A percentile compares a stretch with the other conserved stretches of the same genome.
Evolutionary conservation across 345 rosid genomes (phyloP).

Genomic region (Odontarrhena argentea): DNA sequence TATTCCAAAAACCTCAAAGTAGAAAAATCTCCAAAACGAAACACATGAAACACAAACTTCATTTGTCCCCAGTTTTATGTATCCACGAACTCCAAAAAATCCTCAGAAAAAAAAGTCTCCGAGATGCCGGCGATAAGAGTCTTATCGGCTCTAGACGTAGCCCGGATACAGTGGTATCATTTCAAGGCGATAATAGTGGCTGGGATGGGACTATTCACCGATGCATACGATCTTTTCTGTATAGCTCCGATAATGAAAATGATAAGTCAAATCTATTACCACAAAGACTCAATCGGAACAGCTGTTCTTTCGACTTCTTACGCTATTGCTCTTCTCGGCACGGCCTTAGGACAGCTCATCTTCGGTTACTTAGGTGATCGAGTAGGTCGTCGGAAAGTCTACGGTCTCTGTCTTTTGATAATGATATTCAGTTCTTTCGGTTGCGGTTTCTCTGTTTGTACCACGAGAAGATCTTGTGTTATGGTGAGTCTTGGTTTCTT

Average conservation of each 20-base stretch:
- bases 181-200: constrained; percentile 52
- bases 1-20: constrained; percentile 22
- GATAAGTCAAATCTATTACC: constrained; percentile 49
- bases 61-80: constrained; percentile 16
- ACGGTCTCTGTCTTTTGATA: constrained; percentile 57
- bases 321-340: constrained; percentile 57
- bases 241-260: constrained; percentile 47
- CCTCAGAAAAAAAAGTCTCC: neutral
- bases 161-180: constrained; percentile 51
- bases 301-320: constrained; percentile 43
- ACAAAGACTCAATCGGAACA: constrained; percentile 27
- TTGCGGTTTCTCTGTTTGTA: constrained; percentile 67
- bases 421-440: constrained; percentile 66
- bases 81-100: constrained; percentile 17
- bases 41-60: constrained; percentile 9
- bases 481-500: constrained; percentile 59
- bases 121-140: constrained; percentile 31
- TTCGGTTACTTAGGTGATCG: constrained; percentile 69
- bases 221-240: constrained; percentile 56
- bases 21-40: constrained; percentile 2
- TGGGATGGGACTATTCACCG: constrained; percentile 57
- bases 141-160: constrained; percentile 46
- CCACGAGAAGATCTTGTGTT: constrained; percentile 52
- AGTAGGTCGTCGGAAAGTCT: constrained; percentile 59
- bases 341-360: constrained; percentile 60